Conservation (phyloP, 179 eudicot species). For the Gypsophila paniculata region DNA sequence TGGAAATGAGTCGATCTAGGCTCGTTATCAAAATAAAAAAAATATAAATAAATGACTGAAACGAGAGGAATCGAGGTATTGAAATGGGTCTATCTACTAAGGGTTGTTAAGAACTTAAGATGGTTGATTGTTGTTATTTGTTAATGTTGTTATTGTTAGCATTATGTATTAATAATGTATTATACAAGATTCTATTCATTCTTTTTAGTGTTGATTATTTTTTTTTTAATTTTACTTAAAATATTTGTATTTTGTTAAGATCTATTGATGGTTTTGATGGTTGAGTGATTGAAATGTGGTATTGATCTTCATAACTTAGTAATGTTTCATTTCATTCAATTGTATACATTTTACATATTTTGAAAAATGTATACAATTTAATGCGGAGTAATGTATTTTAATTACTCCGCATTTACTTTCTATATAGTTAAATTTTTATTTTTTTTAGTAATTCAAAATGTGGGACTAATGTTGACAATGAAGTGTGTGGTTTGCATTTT, state of each 20-base stretch:
- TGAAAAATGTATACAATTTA: background rate
- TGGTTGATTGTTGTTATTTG: background rate
- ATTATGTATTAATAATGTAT: constrained; percentile 15
- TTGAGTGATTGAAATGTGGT: too few species aligned
- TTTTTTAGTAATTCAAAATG: background rate
- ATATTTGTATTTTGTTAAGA: background rate
- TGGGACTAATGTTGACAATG: background rate
- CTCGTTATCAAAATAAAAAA: too few species aligned
- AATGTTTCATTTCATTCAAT: too few species aligned
- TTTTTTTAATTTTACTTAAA: background rate
- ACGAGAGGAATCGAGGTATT: too few species aligned
- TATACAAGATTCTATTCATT: constrained; percentile 21
- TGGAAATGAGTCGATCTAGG: too few species aligned
- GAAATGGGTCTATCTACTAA: too few species aligned
- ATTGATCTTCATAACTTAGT: too few species aligned
- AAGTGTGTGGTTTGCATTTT: constrained; percentile 13
- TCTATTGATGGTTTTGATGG: background rate
- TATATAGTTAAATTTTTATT: background rate
- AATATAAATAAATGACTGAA: background rate
- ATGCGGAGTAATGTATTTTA: background rate
- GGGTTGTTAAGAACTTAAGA: too few species aligned
- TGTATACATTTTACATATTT: too few species aligned
- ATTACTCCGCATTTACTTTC: background rate
- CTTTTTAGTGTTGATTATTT: constrained; percentile 11
- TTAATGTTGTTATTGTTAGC: background rate